Evolutionary conservation across 176 grass and related monocot genomes (phyloP).

Genomic region (Microstegium vimineum): DNA sequence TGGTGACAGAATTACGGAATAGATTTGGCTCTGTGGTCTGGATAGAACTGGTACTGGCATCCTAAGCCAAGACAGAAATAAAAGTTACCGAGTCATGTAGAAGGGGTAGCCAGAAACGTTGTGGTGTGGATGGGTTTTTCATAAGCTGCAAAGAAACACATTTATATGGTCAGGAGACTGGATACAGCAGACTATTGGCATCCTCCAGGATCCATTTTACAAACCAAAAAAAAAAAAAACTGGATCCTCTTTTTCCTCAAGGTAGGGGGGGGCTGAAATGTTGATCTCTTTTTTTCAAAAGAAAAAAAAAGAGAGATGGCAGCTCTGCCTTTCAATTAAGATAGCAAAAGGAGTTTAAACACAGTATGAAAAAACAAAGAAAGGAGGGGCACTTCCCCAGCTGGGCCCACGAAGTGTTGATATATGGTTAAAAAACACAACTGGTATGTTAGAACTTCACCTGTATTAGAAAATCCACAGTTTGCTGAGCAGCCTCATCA

Average conservation of each 20-base stretch:
- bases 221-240: no score
- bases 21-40: not conserved
- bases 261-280: not conserved
- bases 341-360: not conserved
- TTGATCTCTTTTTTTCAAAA: not conserved
- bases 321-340: not conserved
- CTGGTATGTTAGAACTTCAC: slow-evolving; percentile 23
- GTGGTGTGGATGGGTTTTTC: slow-evolving; percentile 85
- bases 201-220: no score
- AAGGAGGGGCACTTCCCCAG: not conserved
- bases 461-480: slow-evolving; percentile 80
- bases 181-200: not conserved
- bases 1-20: not conserved
- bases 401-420: not conserved
- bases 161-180: not conserved
- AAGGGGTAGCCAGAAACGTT: slow-evolving; percentile 93
- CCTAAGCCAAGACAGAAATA: slow-evolving; percentile 7
- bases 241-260: not conserved
- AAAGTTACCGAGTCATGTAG: slow-evolving; percentile 75
- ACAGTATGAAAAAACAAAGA: not conserved
- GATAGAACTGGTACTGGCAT: not conserved
- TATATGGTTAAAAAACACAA: not conserved
- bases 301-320: no score
- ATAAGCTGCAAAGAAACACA: slow-evolving; percentile 68
- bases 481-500: slow-evolving; percentile 56